phyloP scores from a whole-genome alignment of 805 yeast genomes.

The Candida ulmi region DNA sequence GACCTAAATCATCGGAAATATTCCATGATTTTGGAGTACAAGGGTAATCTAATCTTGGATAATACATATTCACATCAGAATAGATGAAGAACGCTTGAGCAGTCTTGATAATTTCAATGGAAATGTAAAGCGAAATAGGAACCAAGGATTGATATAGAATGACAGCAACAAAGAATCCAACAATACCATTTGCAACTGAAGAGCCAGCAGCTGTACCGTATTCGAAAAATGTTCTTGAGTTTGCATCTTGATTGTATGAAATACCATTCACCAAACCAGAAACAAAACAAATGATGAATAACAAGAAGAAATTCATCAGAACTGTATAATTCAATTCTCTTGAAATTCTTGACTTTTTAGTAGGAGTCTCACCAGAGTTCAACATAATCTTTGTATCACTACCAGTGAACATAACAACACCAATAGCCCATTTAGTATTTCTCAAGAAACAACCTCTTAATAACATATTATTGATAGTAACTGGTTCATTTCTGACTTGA shows the following conservation, averaged over 20 bases:
- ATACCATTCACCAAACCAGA: constrained; percentile 71
- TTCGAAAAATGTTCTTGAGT: constrained; percentile 62
- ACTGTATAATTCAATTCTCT: constrained; percentile 70
- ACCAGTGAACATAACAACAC: constrained; percentile 73
- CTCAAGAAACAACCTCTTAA: constrained; percentile 74
- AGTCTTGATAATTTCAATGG: constrained; percentile 77
- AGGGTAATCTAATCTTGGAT: constrained; percentile 65
- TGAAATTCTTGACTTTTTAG: constrained; percentile 69
- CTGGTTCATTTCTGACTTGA: constrained; percentile 49
- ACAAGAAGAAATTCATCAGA: constrained; percentile 53
- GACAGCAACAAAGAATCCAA: constrained; percentile 69
- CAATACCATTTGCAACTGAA: constrained; percentile 62
- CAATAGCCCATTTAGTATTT: constrained; percentile 81
- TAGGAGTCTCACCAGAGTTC: constrained; percentile 74
- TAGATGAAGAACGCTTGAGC: constrained; percentile 77
- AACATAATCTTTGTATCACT: constrained; percentile 76
- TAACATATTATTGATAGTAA: constrained; percentile 62
- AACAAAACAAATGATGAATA: constrained; percentile 62
- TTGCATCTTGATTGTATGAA: constrained; percentile 39
- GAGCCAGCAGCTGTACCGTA: constrained; percentile 64
- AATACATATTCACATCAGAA: constrained; percentile 68
- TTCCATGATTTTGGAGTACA: constrained; percentile 84
- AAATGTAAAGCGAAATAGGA: constrained; percentile 76
- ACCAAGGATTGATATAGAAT: constrained; percentile 75
- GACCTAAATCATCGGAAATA: constrained; percentile 81